Evolutionary conservation across 1,139 yeast genomes (phyloP), one percentile per base, ranked within the genome.

Genomic region (Debaryomycetaceae sp.): DNA sequence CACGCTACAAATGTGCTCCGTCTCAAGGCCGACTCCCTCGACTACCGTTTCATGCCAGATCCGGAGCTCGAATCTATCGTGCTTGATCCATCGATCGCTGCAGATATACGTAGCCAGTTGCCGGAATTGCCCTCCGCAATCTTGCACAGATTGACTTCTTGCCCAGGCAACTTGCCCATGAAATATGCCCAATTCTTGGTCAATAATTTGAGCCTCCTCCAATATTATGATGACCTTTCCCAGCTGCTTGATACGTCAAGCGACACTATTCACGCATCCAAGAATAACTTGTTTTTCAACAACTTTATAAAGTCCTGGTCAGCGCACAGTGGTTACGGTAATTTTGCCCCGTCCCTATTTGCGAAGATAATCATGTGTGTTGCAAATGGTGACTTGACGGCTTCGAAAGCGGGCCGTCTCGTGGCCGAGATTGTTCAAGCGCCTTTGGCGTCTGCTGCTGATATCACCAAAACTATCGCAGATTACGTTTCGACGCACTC

Each of bases 11-110:
- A 68, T 29, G 65, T 70, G 29, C 53, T 78, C 30, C 68, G 98
- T 48, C 62, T 71, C 3, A 90, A 92, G 45, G 97, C 87, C 49
- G 73, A 73, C 28, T 71, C 85, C 0, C 69, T 82, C 5, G 98
- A 90, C 50, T 90, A 90, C 51, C 62, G 97, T 44, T 90, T 86
- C 48, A 79, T 90, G 66, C 96, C 97, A 0, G 98, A 90, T 47
- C 82, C 94, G 2, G 98, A 92, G 47, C 56, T 90, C 15, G 86
- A 92, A 0, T 54, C 58, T 0, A 55, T 87, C 4, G 41, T 46
- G 28, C 50, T 90, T 8, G 58, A 70, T 25, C 37, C 57, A 2
- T 30, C 35, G 4, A 59, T 64, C 13, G 39, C 36, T 2, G 37
- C 50, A 0, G 62, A 62, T 4, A 47, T 73, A 2, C 39, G 66